Evolutionary conservation across 192 early-diverging fungal genomes (phyloP), one percentile per base, ranked within the genome.

Genomic region (Diversispora epigaea): DNA sequence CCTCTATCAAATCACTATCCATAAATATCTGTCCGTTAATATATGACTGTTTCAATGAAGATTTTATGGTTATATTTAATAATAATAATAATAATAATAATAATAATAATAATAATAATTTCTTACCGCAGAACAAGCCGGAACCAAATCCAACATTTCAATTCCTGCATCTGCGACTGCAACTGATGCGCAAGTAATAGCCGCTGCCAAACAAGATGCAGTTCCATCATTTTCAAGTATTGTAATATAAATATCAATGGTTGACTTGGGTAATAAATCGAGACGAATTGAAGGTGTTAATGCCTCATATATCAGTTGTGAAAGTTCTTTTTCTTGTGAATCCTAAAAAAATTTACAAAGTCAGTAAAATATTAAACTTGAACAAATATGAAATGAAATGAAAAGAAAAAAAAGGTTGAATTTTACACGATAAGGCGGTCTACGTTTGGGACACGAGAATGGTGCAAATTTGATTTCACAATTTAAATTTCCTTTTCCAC

Each of bases 131-230:
- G 92, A 84, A 67, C 85, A 89, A 12, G 87, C 93, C 7, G 89
- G 88, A 7, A 95, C 93, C n/a, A 84, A 78, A 80, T 95, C 93
- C 54, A 82, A 73, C 92, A 95, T 93, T 77, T 94, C 92, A 66
- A 95, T 92, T 15, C 93, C 93, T 12, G 93, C 93, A 82, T 95
- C 91, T 10, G 92, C 91, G 12, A 95, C 68, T 0, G 89, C 89
- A 0, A 84, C 80, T 10, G 88, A 90, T 8, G 93, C 88, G 11
- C 90, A 91, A 22, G 87, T 85, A 54, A 90, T 78, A 63, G 88
- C 84, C 70, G 85, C 86, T 12, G 90, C 84, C n/a, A 93, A 62
- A 75, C 88, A 86, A 9, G 91, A 86, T 17, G 80, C 80, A 19
- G 80, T 84, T 7, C 91, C 92, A 67, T 92, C 91, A 58, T 80